Evolutionary conservation across 2,329 filamentous ascomycete genomes (phyloP), one percentile per base, ranked within the genome.

Genomic region (Diaporthe sp.): DNA sequence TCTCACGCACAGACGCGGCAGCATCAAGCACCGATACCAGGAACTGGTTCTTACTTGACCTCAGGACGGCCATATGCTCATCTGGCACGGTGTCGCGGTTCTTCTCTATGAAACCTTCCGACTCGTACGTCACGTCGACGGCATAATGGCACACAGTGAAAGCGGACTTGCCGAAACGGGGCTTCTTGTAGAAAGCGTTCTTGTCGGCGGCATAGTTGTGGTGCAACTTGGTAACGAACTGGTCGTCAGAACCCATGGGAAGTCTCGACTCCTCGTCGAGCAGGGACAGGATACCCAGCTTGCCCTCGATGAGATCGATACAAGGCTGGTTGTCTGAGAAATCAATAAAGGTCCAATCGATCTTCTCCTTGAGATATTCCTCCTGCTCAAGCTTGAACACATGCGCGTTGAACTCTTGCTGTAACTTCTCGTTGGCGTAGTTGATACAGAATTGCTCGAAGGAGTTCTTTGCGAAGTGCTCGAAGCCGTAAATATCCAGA

Each of bases 381-480:
- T 99, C 97, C 84, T 99, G 97, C 84, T 99, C 97, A 31, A 99
- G 91, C 85, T 98, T 98, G 91, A 99, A 99, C 49, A 99, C 97
- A 82, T 99, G 97, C 83, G 97, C 95, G 86, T 99, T 99, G 89
- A 99, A 99, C 84, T 98, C 96, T 84, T 99, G 97, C 84, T 99
- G 97, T 73, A 99, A 88, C 86, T 99, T 99, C 86, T 99, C 97
- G 85, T 99, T 99, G 85, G 97, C 97, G 82, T 99, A 99, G 86
- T 99, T 99, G 90, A 99, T 99, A 86, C 97, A 99, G 86, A 99
- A 99, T 84, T 99, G 97, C 84, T 99, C 97, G 81, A 99, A 99
- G 0, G 97, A 99, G 87, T 99, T 99, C 89, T 98, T 98, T 77
- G 97, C 96, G 82, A 99, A 99, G 86, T 98, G 97, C 85, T 99